Base-by-base conservation (phyloP, 257 asterid species). In the Fraxinus quadrangulata region DNA sequence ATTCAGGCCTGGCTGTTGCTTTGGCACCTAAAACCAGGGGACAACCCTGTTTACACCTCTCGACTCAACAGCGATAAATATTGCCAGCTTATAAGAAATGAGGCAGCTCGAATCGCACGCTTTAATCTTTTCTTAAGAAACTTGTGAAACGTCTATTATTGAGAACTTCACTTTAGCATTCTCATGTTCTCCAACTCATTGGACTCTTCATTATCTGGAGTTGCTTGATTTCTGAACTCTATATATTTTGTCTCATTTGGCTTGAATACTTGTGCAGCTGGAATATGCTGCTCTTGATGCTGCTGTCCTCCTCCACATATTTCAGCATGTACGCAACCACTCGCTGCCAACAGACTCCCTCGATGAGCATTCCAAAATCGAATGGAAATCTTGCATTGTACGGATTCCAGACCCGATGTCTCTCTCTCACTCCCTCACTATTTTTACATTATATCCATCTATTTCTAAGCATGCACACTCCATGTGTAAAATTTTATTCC, bases 271-370 rank as follows among this genome's bases (percentile, higher is more conserved):
- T 54, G 13, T 79, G 88, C 92, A 94, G 98, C 86, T 95, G 63
- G 99, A 95, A 78, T 95, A 95, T 82, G 98, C 97, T 79, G 99
- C 99, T 82, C 94, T 95, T 49, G 99, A 95, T 87, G 99, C 99
- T 81, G 97, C 86, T 84, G 97, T 91, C 71, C 98, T 95, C 69
- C 77, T 93, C 81, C 96, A 90, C 87, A 90, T 95, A 83, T 92
- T 95, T 81, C 86, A 87, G 78, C 96, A 89, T 76, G 96, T 88
- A 67, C 84, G 89, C 11, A 83, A 78, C 79, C 92, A 90, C 39
- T 80, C 88, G 66, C 87, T 76, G 76, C 86, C 92, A 70, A 76
- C 68, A 30, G 89, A 79, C 73, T 75, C 63, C 71, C 70, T 82
- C n/a, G 89, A 84, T 75, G 94, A 83, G 68, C 83, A 82, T 45